Base-by-base conservation (phyloP, 2,329 filamentous ascomycete genomes). In the Setomelanomma holmii region DNA sequence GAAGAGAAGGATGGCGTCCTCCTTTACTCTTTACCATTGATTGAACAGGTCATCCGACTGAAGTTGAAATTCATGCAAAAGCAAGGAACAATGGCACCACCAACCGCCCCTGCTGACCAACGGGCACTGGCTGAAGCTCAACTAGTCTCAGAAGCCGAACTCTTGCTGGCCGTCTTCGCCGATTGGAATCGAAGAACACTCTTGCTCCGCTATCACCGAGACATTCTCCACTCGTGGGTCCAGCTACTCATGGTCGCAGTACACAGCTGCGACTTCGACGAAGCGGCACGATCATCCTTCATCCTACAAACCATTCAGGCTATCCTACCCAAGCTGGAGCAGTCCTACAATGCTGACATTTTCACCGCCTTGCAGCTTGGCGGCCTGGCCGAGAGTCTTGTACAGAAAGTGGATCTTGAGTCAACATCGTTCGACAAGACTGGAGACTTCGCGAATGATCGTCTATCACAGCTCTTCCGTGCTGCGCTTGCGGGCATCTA, bases 401-500 rank as follows among this genome's bases (percentile, higher is more conserved):
- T 93, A 4, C 89, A 87, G 69, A 86, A 89, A 71, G 78, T 95
- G 64, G 84, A 92, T 72, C 79, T 88, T 75, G 60, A 77, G 41
- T 73, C 76, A 10, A 72, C 73, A 16, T 74, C 75, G 3, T 78
- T 76, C 23, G 78, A 78, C 45, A 75, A 76, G 58, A 78, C 76
- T 11, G 81, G 88, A 30, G 91, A 91, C 70, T 82, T 93, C 21
- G 86, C 95, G 27, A 90, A 91, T 69, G 93, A 98, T 71, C 91
- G 95, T 67, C 82, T 98, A 0, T 93, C 92, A 69, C 89, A 96
- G 68, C 84, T 98, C 4, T 97, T 99, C 80, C 90, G 96, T 57
- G 85, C 91, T 34, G 93, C 90, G 56, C 80, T 97, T 12, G 84
- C 88, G 63, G 91, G 91, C 4, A 89, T 96, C 48, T 86, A 88